Evolutionary conservation across 495 filamentous ascomycete species (phyloP), one percentile per base, ranked within the genome.

Genomic region (Hypoxylon rickii): DNA sequence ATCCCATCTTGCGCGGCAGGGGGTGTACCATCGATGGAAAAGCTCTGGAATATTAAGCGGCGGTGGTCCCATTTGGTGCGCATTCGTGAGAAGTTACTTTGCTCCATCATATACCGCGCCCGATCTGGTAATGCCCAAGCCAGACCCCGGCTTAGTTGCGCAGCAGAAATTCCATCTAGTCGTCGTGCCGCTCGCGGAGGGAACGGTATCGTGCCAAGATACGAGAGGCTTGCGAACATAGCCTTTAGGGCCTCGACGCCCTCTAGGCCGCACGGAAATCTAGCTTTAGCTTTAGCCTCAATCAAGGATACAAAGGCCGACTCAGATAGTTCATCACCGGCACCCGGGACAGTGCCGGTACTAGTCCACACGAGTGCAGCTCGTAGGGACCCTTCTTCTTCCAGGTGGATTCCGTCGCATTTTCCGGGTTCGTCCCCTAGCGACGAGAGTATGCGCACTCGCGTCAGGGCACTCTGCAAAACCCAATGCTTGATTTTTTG

Each of bases 11-110:
- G 41, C 16, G 52, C 52, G 16, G 37, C 8, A 1, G 5, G 3
- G n/a, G 34, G 42, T 12, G 26, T 18, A 13, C 26, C 40, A 10
- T 7, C 8, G 4, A 50, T 48, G 17, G 66, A 61, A 17, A 69
- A 38, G 46, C 64, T 67, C 32, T 69, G 66, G 34, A 69, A 69
- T 10, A 69, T 15, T 3, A 65, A 38, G 5, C 66, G 50, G 29
- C 53, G 45, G 4, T 59, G 51, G 34, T 67, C 66, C 3, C 42
- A 51, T n/a, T 40, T 22, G 4, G 52, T 67, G 19, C 60, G 64
- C 31, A 33, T 31, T 3, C 66, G 60, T 15, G 60, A 55, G 17
- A 51, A 13, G 15, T 50, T 29, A 32, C 53, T 41, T 32, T 65
- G 50, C 17, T 59, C 64, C 7, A 64, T 8, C 40, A 67, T 47